Percentiles rank a stretch among this genome's conserved stretches.
phyloP scores from a whole-genome alignment of 1,139 yeast species.

The Citeromyces hawaiiensis region DNA sequence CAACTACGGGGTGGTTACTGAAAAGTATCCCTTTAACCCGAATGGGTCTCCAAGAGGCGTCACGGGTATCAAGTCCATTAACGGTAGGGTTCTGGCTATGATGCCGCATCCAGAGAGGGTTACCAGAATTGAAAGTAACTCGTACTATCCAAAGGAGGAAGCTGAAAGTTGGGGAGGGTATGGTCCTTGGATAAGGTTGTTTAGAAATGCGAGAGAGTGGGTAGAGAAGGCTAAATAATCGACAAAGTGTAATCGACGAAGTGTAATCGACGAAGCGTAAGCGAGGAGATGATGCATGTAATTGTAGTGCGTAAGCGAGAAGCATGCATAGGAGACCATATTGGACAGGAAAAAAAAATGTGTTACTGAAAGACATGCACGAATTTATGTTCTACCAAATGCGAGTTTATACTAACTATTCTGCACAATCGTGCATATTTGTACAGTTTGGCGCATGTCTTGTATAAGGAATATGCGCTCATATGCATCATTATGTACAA shows the following conservation, averaged over 20 bases:
- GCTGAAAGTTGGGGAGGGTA: conserved; percentile 55
- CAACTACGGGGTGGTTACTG: conserved; percentile 78
- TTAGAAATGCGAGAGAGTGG: conserved; percentile 92
- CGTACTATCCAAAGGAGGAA: conserved; percentile 75
- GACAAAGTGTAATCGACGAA: not conserved
- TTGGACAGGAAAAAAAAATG: too few species aligned
- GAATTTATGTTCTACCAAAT: too few species aligned
- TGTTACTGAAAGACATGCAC: too few species aligned
- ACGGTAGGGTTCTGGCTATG: conserved; percentile 94
- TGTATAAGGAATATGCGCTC: too few species aligned
- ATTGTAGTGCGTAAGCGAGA: too few species aligned
- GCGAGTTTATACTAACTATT: too few species aligned
- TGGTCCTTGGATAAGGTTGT: conserved; percentile 94
- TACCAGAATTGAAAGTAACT: conserved; percentile 73
- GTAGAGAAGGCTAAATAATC: conserved; percentile 31
- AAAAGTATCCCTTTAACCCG: conserved; percentile 85
- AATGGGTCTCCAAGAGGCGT: conserved; percentile 93
- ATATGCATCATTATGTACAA: too few species aligned
- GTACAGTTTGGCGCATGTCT: too few species aligned
- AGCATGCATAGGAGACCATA: too few species aligned
- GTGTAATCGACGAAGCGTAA: too few species aligned
- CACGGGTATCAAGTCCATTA: conserved; percentile 80
- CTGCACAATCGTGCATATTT: too few species aligned
- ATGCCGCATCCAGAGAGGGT: conserved; percentile 99
- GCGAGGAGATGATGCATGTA: not conserved